Evolutionary conservation across 1,284 basidiomycete species (phyloP).

Genomic region (Trichosporon ovoides): DNA sequence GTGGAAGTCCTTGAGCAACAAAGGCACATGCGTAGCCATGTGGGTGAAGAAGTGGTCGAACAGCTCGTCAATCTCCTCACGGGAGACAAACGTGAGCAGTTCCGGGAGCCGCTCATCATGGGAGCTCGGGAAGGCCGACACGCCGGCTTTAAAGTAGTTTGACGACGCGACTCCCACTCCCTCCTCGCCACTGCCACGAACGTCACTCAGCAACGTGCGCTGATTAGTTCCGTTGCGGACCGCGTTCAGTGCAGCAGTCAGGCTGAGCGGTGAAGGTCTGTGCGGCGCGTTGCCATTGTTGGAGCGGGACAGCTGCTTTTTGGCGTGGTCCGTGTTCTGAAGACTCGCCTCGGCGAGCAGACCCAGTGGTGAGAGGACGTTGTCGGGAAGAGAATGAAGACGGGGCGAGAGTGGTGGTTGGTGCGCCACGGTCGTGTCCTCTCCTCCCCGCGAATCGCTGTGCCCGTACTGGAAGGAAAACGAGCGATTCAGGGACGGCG

Average conservation of each 20-base stretch:
- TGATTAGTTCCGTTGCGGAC: conserved; percentile 20
- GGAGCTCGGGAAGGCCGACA: conserved; percentile 6
- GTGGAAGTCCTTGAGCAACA: conserved; percentile 80
- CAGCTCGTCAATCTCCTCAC: conserved; percentile 78
- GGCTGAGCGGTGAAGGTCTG: conserved; percentile 32
- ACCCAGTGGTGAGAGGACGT: conserved; percentile 81
- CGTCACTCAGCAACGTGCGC: conserved; percentile 38
- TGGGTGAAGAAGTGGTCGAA: conserved; percentile 75
- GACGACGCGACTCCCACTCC: conserved; percentile 65
- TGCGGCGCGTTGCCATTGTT: conserved; percentile 25
- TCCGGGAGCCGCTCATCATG: conserved; percentile 56
- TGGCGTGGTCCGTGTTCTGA: conserved; percentile 60
- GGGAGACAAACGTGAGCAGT: conserved; percentile 75
- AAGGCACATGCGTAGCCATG: conserved; percentile 45
- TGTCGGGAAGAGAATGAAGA: conserved; percentile 83
- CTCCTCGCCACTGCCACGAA: conserved; percentile 27
- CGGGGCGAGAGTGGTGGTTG: conserved; percentile 59
- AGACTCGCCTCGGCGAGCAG: conserved; percentile 84
- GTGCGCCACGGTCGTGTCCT: conserved; percentile 14
- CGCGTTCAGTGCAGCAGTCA: conserved; percentile 15
- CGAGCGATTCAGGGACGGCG: conserved; percentile 29
- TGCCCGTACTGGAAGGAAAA: conserved; percentile 4
- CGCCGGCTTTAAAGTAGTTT: conserved; percentile 90
- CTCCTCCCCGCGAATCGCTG: conserved; percentile 7
- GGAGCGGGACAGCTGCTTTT: conserved; percentile 22